These are phyloP conservation scores for Phytopythium litorale DNA, from an alignment of 352 stramenopile genomes.

Conservation along the genomic window DNA sequence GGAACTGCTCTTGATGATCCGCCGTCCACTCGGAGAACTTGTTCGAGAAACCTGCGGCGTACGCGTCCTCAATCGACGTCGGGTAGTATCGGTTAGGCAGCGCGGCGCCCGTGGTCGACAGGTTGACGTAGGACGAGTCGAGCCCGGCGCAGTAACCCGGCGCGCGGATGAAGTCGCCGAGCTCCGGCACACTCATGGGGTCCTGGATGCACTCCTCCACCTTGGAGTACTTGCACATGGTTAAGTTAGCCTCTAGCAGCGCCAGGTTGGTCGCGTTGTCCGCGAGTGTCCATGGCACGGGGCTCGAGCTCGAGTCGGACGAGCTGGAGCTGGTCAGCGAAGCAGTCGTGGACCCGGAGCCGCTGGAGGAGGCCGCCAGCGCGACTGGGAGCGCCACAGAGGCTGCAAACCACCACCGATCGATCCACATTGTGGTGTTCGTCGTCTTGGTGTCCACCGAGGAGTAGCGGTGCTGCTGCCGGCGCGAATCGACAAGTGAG, in stretches of 20 bases:
- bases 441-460: too few relatives aligned
- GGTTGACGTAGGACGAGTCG: constrained; percentile 43
- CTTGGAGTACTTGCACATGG: constrained; percentile 63
- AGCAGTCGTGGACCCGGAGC: too few relatives aligned
- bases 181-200: constrained; percentile 21
- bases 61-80: constrained; percentile 40
- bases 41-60: constrained; percentile 43
- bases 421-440: background rate
- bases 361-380: constrained; percentile 9
- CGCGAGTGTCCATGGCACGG: constrained; percentile 33
- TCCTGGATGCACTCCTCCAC: constrained; percentile 49
- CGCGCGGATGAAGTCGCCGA: constrained; percentile 34
- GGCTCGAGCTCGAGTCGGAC: constrained; percentile 15
- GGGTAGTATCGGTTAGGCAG: constrained; percentile 56
- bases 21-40: constrained; percentile 61
- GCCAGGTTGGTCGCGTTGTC: constrained; percentile 34
- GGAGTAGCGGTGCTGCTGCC: background rate
- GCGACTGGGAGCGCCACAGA: constrained; percentile 15
- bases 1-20: constrained; percentile 48
- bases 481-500: constrained; percentile 1
- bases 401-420: background rate
- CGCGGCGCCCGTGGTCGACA: constrained; percentile 22
- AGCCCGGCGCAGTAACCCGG: constrained; percentile 47
- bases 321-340: too few relatives aligned
- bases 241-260: constrained; percentile 27